Conservation (phyloP, 2,329 filamentous ascomycete species). For the Hypoxylon sp. region DNA sequence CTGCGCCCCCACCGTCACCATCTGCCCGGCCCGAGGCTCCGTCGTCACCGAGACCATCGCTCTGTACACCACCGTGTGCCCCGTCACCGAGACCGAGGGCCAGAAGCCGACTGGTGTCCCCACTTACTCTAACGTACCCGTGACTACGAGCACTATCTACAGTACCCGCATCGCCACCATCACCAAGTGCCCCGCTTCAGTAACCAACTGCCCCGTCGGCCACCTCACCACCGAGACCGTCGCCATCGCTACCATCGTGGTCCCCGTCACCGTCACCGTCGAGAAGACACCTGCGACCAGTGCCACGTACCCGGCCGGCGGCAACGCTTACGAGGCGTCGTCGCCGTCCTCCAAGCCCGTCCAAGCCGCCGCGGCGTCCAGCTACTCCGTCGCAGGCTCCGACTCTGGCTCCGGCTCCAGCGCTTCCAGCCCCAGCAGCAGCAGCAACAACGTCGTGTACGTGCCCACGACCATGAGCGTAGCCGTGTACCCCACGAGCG, state of each 20-base stretch:
- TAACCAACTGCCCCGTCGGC: slow-evolving; percentile 64
- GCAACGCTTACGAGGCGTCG: slow-evolving; percentile 67
- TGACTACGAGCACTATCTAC: slow-evolving; percentile 57
- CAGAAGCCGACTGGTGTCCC: slow-evolving; percentile 26
- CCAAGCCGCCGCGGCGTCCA: slow-evolving; percentile 61
- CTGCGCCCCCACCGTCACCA: slow-evolving; percentile 51
- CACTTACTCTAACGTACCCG: slow-evolving; percentile 11
- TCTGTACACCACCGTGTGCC: slow-evolving; percentile 63
- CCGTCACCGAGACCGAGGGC: slow-evolving; percentile 42
- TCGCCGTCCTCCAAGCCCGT: slow-evolving; percentile 56
- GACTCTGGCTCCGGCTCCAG: background rate
- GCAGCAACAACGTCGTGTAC: slow-evolving; percentile 13
- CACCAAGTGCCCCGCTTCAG: slow-evolving; percentile 67
- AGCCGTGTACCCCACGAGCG: slow-evolving; percentile 78
- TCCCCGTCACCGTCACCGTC: slow-evolving; percentile 12
- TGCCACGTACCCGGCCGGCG: slow-evolving; percentile 56
- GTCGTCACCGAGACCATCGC: slow-evolving; percentile 61
- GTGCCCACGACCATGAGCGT: slow-evolving; percentile 60
- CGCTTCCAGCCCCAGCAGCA: background rate
- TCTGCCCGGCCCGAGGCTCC: slow-evolving; percentile 58
- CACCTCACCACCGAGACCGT: slow-evolving; percentile 49
- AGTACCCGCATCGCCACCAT: slow-evolving; percentile 67
- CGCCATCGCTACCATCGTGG: slow-evolving; percentile 22
- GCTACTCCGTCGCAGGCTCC: slow-evolving; percentile 28
- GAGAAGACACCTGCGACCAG: slow-evolving; percentile 21